Conservation (phyloP, 2,329 filamentous ascomycete species). For the Alternaria sp. region DNA sequence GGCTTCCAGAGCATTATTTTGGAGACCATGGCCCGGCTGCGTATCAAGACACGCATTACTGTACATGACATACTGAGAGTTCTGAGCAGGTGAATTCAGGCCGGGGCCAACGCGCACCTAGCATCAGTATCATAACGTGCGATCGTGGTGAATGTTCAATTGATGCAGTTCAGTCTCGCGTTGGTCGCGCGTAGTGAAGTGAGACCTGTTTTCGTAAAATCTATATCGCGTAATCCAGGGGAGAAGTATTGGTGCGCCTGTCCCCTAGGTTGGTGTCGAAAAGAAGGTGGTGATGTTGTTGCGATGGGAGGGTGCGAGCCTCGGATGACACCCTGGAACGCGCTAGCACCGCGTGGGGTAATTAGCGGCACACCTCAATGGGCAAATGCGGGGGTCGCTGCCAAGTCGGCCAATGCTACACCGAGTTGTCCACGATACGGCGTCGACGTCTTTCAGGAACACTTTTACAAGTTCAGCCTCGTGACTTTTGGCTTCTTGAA, state of each 20-base stretch:
- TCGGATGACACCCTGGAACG: background rate
- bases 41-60: background rate
- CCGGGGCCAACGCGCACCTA: background rate
- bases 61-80: background rate
- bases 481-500: background rate
- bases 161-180: background rate
- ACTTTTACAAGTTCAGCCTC: background rate
- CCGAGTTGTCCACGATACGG: background rate
- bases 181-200: background rate
- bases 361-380: background rate
- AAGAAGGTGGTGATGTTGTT: background rate
- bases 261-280: background rate
- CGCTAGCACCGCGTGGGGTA: conserved; percentile 2
- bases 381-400: background rate
- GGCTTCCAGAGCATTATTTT: background rate
- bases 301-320: background rate
- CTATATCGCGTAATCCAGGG: rapidly evolving
- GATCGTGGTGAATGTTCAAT: background rate
- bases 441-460: background rate
- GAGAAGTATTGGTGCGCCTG: background rate
- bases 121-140: background rate
- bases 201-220: rapidly evolving
- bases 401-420: background rate
- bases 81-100: background rate
- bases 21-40: background rate